These are phyloP conservation scores for Xanthoconium purpureum DNA, from an alignment of 768 basidiomycete species.

Conservation along the genomic window DNA sequence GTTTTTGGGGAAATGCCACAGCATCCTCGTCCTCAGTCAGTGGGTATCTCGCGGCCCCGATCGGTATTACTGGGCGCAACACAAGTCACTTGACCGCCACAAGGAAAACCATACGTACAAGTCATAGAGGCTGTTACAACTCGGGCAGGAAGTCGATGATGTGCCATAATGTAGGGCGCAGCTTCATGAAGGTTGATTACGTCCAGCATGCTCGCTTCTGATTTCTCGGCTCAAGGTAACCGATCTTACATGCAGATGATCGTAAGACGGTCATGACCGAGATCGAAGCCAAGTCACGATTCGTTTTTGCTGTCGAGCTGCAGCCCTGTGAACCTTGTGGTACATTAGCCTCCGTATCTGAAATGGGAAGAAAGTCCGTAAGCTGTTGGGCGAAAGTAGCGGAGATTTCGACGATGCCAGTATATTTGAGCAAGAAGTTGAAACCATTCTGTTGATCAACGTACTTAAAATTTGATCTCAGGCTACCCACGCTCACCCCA, in stretches of 20 bases:
- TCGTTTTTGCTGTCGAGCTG: conserved; percentile 1
- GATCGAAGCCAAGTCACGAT: neutral
- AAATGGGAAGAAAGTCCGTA: conserved; percentile 1
- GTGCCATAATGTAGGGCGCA: neutral
- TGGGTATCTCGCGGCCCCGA: neutral
- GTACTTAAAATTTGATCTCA: conserved; percentile 1
- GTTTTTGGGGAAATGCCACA: no score
- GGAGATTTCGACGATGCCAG: conserved; percentile 10
- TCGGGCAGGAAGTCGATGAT: neutral
- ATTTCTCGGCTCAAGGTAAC: conserved; percentile 4
- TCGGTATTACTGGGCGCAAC: neutral
- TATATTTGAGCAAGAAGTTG: neutral
- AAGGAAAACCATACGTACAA: conserved; percentile 5
- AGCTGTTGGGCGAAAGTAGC: conserved; percentile 22
- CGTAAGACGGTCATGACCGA: neutral
- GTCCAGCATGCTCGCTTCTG: neutral
- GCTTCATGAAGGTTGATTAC: neutral
- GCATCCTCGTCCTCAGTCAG: no score
- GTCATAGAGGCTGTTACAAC: neutral
- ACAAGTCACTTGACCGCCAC: conserved; percentile 3
- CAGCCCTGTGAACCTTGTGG: neutral
- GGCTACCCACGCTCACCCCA: conserved; percentile 1
- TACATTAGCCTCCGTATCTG: conserved; percentile 6
- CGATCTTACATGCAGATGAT: neutral
- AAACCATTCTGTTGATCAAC: neutral